Percentiles rank a stretch among this genome's conserved stretches.
Conservation (phyloP, 2,329 filamentous ascomycete species). For the Pestalotiopsis sp. region DNA sequence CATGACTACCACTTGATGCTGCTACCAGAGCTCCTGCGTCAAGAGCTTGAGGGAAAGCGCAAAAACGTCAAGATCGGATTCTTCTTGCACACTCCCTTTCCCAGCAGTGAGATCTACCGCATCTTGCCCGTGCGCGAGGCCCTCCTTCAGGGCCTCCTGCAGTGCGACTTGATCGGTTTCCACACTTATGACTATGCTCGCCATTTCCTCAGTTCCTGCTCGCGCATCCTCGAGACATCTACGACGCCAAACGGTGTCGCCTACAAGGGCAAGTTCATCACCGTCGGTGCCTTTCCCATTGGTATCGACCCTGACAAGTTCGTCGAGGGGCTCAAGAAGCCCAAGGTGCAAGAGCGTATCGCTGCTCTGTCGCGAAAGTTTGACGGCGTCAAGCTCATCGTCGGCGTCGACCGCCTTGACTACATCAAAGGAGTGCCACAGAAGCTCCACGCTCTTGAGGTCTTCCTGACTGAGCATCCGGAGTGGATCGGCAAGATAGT, state of each 20-base stretch:
- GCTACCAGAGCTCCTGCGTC: constrained; percentile 90
- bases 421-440: constrained; percentile 99
- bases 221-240: constrained; percentile 79
- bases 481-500: constrained; percentile 99
- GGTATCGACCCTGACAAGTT: constrained; percentile 98
- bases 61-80: constrained; percentile 98
- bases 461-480: constrained; percentile 94
- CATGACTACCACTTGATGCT: constrained; percentile 99
- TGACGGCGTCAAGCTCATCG: constrained; percentile 92
- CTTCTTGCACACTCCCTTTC: constrained; percentile 97
- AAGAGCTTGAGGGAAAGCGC: constrained; percentile 78
- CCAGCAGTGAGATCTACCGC: constrained; percentile 94
- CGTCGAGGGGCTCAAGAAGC: constrained; percentile 81
- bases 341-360: constrained; percentile 86
- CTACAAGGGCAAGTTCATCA: constrained; percentile 84
- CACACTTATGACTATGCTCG: constrained; percentile 99
- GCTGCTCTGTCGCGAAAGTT: constrained; percentile 86
- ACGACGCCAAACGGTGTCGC: constrained; percentile 94
- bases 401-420: constrained; percentile 93
- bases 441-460: constrained; percentile 93
- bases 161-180: constrained; percentile 95
- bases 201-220: constrained; percentile 95
- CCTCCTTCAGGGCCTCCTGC: constrained; percentile 82
- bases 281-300: constrained; percentile 94
- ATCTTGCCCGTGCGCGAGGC: constrained; percentile 92